Conservation (phyloP, 2,329 filamentous ascomycete species). For the Epichloe gansuensis region DNA sequence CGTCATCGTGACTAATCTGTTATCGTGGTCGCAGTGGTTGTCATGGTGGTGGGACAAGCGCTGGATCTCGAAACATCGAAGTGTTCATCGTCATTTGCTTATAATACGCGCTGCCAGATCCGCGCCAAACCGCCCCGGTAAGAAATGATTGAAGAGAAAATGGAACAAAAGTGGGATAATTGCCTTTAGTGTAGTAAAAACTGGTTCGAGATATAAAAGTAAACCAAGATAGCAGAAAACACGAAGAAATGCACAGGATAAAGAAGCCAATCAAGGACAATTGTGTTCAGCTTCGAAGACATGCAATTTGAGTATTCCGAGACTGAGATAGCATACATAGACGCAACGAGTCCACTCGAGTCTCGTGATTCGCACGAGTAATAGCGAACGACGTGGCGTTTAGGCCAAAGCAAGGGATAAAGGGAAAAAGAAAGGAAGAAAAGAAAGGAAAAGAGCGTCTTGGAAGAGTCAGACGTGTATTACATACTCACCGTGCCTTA, state of each 20-base stretch:
- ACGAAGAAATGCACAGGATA: no score
- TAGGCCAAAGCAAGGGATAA: not conserved
- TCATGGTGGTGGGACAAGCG: conserved; percentile 1
- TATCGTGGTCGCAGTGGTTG: not conserved
- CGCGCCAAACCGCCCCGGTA: not conserved
- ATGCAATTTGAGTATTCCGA: no score
- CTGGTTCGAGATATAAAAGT: no score
- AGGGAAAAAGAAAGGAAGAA: not conserved
- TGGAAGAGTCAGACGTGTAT: not conserved
- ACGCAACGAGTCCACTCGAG: not conserved
- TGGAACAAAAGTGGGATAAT: no score
- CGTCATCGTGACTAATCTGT: not conserved
- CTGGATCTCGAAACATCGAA: conserved; percentile 9
- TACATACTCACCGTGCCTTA: not conserved
- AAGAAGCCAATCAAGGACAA: no score
- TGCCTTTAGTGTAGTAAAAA: no score
- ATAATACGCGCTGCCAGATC: not conserved
- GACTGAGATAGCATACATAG: not conserved
- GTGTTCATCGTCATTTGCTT: not conserved
- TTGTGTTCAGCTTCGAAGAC: no score
- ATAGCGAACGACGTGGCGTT: not conserved
- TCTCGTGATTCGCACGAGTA: not conserved
- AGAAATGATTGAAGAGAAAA: not conserved
- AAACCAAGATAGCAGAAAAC: no score
- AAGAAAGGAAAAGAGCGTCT: not conserved